Evolutionary conservation across 805 yeast genomes (phyloP).

Genomic region (Isabelozyma gotoi): DNA sequence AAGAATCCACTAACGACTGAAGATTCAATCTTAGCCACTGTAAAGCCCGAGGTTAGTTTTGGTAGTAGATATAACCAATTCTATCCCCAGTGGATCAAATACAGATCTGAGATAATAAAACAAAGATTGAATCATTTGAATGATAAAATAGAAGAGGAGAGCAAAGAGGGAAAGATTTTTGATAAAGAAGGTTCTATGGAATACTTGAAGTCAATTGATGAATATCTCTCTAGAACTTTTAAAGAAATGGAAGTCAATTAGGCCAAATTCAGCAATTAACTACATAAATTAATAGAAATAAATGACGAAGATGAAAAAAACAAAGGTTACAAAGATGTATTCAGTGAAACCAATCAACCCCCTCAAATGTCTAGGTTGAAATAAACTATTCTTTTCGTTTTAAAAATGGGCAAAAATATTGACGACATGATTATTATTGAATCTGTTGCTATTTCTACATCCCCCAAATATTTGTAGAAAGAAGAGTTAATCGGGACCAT

Average conservation of each 20-base stretch:
- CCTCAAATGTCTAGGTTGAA: too few species aligned
- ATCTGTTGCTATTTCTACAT: too few species aligned
- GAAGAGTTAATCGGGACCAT: too few species aligned
- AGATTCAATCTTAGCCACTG: slow-evolving; percentile 32
- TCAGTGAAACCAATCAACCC: too few species aligned
- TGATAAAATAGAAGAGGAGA: slow-evolving; percentile 7
- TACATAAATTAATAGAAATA: too few species aligned
- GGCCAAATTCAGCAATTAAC: too few species aligned
- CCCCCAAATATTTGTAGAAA: too few species aligned
- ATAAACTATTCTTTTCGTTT: too few species aligned
- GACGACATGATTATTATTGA: too few species aligned
- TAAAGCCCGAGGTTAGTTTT: slow-evolving; percentile 37
- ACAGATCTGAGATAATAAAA: slow-evolving; percentile 25
- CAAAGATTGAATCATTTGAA: slow-evolving; percentile 22
- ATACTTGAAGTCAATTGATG: slow-evolving; percentile 19
- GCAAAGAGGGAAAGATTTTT: slow-evolving; percentile 17
- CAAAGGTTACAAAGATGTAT: too few species aligned
- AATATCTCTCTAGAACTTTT: slow-evolving; percentile 21
- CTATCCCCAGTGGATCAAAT: slow-evolving; percentile 39
- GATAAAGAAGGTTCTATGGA: slow-evolving; percentile 22
- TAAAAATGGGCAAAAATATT: too few species aligned
- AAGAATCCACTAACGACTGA: slow-evolving; percentile 27
- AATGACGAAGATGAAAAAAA: too few species aligned
- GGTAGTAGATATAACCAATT: slow-evolving; percentile 35
- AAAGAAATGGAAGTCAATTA: slow-evolving; percentile 25